Conservation (phyloP, 495 filamentous ascomycete species). For the Cryomyces minteri region DNA sequence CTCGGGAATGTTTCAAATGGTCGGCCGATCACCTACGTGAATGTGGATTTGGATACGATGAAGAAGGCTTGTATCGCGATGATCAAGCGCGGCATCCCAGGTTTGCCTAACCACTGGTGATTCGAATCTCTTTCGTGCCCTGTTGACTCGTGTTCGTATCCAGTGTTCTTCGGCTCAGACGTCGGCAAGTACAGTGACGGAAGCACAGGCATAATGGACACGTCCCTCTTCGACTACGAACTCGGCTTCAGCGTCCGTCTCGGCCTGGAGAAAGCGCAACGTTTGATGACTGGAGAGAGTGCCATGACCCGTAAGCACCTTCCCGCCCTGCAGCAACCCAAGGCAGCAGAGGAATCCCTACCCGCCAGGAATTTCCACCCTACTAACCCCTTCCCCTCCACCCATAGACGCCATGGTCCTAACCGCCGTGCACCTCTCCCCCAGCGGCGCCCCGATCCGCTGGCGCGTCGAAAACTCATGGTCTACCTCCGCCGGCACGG, state of each 20-base stretch:
- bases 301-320: constrained; percentile 42
- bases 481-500: constrained; percentile 44
- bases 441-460: constrained; percentile 40
- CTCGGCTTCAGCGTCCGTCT: constrained; percentile 61
- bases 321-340: no score
- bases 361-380: no score
- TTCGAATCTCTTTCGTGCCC: no score
- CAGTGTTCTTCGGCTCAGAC: constrained; percentile 63
- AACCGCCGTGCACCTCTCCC: constrained; percentile 59
- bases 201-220: constrained; percentile 56
- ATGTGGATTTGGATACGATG: constrained; percentile 53
- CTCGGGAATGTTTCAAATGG: constrained; percentile 66
- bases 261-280: constrained; percentile 51
- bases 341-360: no score
- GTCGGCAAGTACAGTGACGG: constrained; percentile 63
- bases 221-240: constrained; percentile 49
- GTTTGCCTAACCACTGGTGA: constrained; percentile 15
- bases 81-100: constrained; percentile 51
- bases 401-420: constrained; percentile 58
- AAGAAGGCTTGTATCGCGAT: constrained; percentile 58
- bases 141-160: no score
- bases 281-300: constrained; percentile 51
- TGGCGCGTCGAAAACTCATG: constrained; percentile 82
- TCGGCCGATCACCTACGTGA: constrained; percentile 55
- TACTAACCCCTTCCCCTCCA: no score